These are phyloP conservation scores for Pleurotus sapidus DNA, from an alignment of 768 basidiomycete genomes.

Conservation along the genomic window DNA sequence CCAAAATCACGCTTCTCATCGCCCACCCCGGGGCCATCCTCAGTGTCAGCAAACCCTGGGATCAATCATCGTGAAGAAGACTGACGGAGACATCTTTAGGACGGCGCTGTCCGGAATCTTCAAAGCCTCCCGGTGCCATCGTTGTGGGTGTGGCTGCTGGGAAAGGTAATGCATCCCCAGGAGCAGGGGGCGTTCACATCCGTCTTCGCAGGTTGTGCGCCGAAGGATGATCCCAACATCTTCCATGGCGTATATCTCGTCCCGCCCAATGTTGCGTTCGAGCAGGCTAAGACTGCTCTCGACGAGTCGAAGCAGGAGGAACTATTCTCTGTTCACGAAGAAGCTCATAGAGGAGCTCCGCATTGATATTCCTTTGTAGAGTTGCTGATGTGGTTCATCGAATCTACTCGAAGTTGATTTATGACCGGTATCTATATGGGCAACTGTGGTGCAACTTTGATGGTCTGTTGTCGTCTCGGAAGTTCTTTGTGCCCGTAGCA, in stretches of 20 bases:
- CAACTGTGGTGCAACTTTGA: too few species aligned
- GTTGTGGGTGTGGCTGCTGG: constrained; percentile 20
- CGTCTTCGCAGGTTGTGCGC: constrained; percentile 18
- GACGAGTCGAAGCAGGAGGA: constrained; percentile 31
- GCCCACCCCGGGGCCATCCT: constrained; percentile 36
- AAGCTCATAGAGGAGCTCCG: constrained; percentile 17
- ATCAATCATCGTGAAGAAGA: too few species aligned
- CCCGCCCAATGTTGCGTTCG: constrained; percentile 28
- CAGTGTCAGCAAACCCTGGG: neutral
- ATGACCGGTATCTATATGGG: too few species aligned
- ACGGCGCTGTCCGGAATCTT: constrained; percentile 17
- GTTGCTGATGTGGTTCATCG: too few species aligned
- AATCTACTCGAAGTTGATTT: too few species aligned
- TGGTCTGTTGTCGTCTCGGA: too few species aligned
- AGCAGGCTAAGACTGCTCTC: constrained; percentile 24
- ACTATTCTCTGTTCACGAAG: constrained; percentile 35
- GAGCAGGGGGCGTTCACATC: constrained; percentile 19
- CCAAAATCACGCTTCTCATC: constrained; percentile 32
- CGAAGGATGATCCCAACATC: constrained; percentile 22
- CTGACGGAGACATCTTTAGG: constrained; percentile 4
- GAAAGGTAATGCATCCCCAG: constrained; percentile 19
- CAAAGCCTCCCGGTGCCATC: constrained; percentile 15
- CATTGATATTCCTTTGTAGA: constrained; percentile 11
- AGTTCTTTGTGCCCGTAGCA: too few species aligned
- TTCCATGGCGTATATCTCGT: constrained; percentile 34